Conservation (phyloP, 306 rosid genomes). For the Pterocarpus santalinus region DNA sequence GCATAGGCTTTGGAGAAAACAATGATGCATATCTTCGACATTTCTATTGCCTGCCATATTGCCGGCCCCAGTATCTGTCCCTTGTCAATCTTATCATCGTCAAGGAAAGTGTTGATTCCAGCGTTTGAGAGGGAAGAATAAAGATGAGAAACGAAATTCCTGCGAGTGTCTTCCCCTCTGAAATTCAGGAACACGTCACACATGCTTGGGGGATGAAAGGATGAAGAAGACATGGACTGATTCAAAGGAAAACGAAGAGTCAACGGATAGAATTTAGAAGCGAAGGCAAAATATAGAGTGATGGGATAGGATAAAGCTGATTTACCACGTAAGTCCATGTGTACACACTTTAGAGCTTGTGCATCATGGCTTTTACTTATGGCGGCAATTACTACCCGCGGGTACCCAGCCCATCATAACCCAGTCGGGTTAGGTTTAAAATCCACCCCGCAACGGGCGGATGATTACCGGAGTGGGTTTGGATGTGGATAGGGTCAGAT, state of each 20-base stretch:
- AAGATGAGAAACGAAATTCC: not conserved
- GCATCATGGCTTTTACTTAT: too few species aligned
- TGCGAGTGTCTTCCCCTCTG: not conserved
- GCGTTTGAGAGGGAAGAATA: not conserved
- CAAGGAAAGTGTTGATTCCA: not conserved
- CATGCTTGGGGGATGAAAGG: not conserved
- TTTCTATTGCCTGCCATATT: constrained; percentile 26
- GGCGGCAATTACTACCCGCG: too few species aligned
- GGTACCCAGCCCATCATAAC: too few species aligned
- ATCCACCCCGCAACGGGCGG: too few species aligned
- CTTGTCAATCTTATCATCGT: not conserved
- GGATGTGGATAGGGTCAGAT: too few species aligned
- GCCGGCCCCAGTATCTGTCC: not conserved
- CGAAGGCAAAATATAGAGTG: too few species aligned
- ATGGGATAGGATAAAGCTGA: too few species aligned
- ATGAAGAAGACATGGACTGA: constrained; percentile 3
- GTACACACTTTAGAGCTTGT: too few species aligned
- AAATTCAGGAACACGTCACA: constrained; percentile 41
- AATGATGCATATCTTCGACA: not conserved
- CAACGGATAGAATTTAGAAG: too few species aligned
- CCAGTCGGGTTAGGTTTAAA: too few species aligned
- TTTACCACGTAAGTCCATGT: too few species aligned
- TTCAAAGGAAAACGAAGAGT: not conserved
- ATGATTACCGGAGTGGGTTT: too few species aligned
- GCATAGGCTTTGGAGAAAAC: not conserved